Conservation (phyloP, 2,329 filamentous ascomycete species). For the Xylariaceae sp. region DNA sequence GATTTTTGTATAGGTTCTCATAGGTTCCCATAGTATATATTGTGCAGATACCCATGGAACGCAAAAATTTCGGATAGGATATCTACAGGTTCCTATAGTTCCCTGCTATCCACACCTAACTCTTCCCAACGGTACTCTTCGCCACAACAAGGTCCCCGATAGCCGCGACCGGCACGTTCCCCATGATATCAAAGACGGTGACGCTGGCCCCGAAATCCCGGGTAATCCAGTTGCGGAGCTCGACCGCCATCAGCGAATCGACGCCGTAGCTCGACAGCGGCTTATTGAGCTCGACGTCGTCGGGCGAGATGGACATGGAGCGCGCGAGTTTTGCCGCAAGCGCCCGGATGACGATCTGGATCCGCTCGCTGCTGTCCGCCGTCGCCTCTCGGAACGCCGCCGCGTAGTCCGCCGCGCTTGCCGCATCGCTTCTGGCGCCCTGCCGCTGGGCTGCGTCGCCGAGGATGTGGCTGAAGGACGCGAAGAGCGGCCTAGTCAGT, state of each 20-base stretch:
- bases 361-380: constrained; percentile 8
- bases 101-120: too few relatives aligned
- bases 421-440: constrained; percentile 8
- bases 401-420: constrained; percentile 1
- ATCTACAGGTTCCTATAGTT: too few relatives aligned
- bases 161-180: constrained; percentile 15
- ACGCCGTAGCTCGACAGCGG: constrained; percentile 36
- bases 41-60: too few relatives aligned
- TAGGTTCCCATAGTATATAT: too few relatives aligned
- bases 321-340: constrained; percentile 27
- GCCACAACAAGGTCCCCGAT: constrained; percentile 25
- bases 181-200: constrained; percentile 31
- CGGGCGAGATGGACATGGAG: constrained; percentile 24
- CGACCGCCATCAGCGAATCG: constrained; percentile 40
- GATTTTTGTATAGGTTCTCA: too few relatives aligned
- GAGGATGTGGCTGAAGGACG: constrained; percentile 15
- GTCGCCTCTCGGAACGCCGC: constrained; percentile 12
- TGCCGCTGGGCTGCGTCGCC: constrained; percentile 4
- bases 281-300: constrained; percentile 31
- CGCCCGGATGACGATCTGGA: constrained; percentile 22
- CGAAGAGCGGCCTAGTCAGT: constrained; percentile 17
- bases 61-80: too few relatives aligned
- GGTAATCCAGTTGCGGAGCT: constrained; percentile 38
- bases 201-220: constrained; percentile 19
- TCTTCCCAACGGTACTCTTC: neutral